These are phyloP conservation scores for Neocucurbitaria cava DNA, from an alignment of 2,329 filamentous ascomycete genomes.

Conservation along the genomic window DNA sequence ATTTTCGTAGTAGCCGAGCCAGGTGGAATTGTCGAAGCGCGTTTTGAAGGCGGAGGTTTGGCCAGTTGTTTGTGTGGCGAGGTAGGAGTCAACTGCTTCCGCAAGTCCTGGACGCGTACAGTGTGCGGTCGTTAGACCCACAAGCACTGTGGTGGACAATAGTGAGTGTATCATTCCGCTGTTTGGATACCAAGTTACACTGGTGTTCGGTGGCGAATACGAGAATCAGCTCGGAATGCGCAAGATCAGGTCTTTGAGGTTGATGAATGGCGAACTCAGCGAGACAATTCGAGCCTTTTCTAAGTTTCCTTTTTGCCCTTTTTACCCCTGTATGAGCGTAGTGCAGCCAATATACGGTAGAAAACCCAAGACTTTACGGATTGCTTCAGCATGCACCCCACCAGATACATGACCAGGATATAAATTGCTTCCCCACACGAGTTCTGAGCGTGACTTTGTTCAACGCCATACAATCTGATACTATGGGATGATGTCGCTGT, in stretches of 20 bases:
- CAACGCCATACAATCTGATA: background rate
- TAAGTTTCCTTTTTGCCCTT: no score
- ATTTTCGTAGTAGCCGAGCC: constrained; percentile 38
- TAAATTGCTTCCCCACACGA: background rate
- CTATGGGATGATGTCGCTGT: background rate
- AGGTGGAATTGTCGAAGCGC: constrained; percentile 33
- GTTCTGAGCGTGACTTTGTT: background rate
- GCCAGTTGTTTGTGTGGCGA: constrained; percentile 24
- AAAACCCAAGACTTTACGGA: background rate
- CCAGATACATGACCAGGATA: background rate
- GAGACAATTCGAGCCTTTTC: background rate
- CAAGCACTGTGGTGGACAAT: background rate
- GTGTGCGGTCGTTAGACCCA: constrained; percentile 5
- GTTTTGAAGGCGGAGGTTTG: constrained; percentile 17
- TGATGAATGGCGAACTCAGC: background rate
- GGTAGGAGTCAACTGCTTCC: constrained; percentile 23
- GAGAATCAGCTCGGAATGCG: background rate
- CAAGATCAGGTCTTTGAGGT: background rate
- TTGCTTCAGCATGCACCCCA: background rate
- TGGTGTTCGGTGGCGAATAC: background rate
- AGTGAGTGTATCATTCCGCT: background rate
- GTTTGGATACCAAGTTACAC: background rate
- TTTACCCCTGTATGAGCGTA: background rate
- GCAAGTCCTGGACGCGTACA: constrained; percentile 25
- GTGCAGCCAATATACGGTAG: background rate